Conservation (phyloP, 306 rosid species). For the Glycine latifolia region DNA sequence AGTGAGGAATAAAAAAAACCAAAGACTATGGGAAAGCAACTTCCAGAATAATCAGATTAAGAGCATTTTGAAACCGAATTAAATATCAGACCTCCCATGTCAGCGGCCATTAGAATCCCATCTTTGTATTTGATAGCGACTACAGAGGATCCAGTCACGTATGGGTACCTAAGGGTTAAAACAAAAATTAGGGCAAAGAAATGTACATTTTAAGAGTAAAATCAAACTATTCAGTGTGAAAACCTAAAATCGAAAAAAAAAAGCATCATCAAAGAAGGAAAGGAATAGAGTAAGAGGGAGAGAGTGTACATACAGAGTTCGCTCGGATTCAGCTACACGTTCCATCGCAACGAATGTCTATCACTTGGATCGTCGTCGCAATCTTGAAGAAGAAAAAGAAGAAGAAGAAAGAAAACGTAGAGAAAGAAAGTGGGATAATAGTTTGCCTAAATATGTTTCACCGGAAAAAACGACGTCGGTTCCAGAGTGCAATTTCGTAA, state of each 20-base stretch:
- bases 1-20: background rate
- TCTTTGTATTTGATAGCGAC: slow-evolving; percentile 93
- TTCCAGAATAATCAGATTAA: background rate
- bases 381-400: background rate
- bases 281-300: background rate
- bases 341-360: slow-evolving; percentile 24
- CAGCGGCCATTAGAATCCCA: slow-evolving; percentile 94
- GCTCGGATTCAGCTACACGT: slow-evolving; percentile 56
- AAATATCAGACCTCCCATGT: slow-evolving; percentile 82
- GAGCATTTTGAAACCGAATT: background rate
- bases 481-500: no score
- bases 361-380: background rate
- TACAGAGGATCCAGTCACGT: slow-evolving; percentile 91
- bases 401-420: background rate
- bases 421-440: no score
- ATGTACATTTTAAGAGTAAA: background rate
- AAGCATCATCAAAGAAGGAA: background rate
- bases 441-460: no score
- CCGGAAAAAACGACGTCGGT: no score
- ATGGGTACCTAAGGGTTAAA: slow-evolving; percentile 70
- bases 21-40: background rate
- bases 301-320: slow-evolving; percentile 64
- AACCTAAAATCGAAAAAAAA: slow-evolving; percentile 18
- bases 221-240: background rate
- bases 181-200: slow-evolving; percentile 25